Percentiles rank a stretch among this genome's conserved stretches.
These are phyloP conservation scores for Crithidia expoeki DNA, from an alignment of 208 protist genomes.

Conservation along the genomic window DNA sequence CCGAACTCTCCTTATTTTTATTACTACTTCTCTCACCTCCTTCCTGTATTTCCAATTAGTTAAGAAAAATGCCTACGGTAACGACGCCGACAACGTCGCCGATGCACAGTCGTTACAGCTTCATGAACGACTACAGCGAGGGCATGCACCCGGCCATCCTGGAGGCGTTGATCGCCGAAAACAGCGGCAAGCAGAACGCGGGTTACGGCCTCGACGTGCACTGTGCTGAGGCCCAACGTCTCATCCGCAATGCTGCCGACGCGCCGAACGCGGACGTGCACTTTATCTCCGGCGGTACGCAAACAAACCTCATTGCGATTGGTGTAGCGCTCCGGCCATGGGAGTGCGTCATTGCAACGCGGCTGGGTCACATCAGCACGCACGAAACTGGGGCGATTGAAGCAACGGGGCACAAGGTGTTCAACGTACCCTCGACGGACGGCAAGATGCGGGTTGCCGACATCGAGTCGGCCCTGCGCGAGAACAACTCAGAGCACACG, in stretches of 20 bases:
- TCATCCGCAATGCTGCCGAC: constrained; percentile 35
- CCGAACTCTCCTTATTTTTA: not conserved
- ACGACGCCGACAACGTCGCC: constrained; percentile 5
- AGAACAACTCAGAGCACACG: constrained; percentile 49
- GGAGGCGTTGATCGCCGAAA: constrained; percentile 24
- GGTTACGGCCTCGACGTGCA: constrained; percentile 50
- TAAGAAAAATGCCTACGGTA: not conserved
- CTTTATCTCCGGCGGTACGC: constrained; percentile 49
- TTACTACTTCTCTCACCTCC: not conserved
- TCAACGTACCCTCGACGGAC: constrained; percentile 31
- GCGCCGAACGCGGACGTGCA: constrained; percentile 45
- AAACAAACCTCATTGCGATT: constrained; percentile 47
- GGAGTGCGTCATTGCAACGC: constrained; percentile 44
- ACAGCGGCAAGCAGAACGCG: constrained; percentile 29
- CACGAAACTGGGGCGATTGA: constrained; percentile 61
- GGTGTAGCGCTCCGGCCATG: constrained; percentile 38
- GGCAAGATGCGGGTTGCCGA: constrained; percentile 44
- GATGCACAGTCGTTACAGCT: constrained; percentile 33
- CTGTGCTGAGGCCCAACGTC: constrained; percentile 28
- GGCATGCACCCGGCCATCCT: constrained; percentile 42
- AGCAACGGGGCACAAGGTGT: constrained; percentile 56
- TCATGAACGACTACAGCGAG: constrained; percentile 57
- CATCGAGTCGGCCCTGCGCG: constrained; percentile 36
- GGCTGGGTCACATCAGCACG: constrained; percentile 48
- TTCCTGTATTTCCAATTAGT: not conserved